Conservation (phyloP, 805 yeast genomes). For the Candida succiphila region DNA sequence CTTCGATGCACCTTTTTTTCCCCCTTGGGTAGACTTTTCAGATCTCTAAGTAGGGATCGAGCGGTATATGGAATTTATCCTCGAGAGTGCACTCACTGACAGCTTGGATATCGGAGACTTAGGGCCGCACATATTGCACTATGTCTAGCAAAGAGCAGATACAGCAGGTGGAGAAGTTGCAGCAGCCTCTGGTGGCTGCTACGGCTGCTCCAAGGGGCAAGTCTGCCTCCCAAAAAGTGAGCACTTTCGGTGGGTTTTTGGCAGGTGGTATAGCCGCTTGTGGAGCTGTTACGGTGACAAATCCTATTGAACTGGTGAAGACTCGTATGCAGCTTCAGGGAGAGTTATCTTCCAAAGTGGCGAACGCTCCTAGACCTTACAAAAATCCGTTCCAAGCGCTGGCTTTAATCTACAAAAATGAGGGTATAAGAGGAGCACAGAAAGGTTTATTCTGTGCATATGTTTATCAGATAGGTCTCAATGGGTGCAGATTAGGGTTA, state of each 20-base stretch:
- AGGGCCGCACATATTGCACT: too few species aligned
- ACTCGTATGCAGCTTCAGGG: conserved; percentile 97
- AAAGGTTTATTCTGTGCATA: conserved; percentile 88
- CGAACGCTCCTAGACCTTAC: conserved; percentile 44
- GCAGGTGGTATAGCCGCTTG: conserved; percentile 96
- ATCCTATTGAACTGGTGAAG: conserved; percentile 91
- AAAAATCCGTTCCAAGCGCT: conserved; percentile 84
- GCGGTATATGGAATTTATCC: too few species aligned
- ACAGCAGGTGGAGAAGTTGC: too few species aligned
- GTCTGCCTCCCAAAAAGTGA: conserved; percentile 47
- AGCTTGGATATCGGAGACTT: too few species aligned
- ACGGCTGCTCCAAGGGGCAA: conserved; percentile 18
- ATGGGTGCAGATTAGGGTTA: conserved; percentile 90
- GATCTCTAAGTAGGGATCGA: too few species aligned
- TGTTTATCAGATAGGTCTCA: conserved; percentile 79
- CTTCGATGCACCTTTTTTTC: too few species aligned
- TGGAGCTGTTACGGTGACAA: conserved; percentile 94
- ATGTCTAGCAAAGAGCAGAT: too few species aligned
- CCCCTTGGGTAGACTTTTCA: too few species aligned
- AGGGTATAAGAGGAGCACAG: conserved; percentile 83
- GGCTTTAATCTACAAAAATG: conserved; percentile 58
- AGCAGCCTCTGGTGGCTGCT: too few species aligned
- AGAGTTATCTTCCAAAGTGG: conserved; percentile 53
- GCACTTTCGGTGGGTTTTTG: conserved; percentile 67
- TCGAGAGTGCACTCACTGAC: too few species aligned